Conservation (phyloP, 257 asterid genomes). For the Echites panduratus region DNA sequence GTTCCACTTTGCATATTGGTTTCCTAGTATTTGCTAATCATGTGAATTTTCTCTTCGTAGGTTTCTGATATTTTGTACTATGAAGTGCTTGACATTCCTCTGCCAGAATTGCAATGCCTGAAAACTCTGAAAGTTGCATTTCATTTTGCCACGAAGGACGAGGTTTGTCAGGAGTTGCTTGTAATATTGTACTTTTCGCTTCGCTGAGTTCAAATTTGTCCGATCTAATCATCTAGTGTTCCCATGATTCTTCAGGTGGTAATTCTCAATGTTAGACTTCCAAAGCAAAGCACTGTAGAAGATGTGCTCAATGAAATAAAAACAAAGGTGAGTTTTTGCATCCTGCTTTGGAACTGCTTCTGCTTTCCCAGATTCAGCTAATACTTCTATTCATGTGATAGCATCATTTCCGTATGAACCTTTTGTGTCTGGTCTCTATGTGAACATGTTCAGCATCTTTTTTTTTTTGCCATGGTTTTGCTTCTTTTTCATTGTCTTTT, state of each 20-base stretch:
- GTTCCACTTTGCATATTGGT: not conserved
- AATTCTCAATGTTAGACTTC: conserved; percentile 80
- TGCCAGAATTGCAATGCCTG: conserved; percentile 92
- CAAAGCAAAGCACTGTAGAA: conserved; percentile 89
- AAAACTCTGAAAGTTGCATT: conserved; percentile 93
- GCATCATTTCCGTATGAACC: not conserved
- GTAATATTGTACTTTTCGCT: not conserved
- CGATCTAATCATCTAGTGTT: conserved; percentile 6
- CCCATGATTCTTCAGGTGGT: conserved; percentile 47
- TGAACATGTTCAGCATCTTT: not conserved
- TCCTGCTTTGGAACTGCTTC: not conserved
- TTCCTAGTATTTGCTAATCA: not conserved
- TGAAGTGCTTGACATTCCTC: conserved; percentile 96
- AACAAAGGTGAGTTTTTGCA: conserved; percentile 55
- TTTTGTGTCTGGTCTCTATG: not conserved
- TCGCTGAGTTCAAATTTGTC: not conserved
- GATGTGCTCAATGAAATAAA: conserved; percentile 96
- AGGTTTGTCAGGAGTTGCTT: conserved; percentile 42
- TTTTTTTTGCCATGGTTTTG: not conserved
- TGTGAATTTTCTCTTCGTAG: conserved; percentile 33
- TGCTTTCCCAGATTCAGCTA: not conserved
- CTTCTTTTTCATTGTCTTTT: not conserved
- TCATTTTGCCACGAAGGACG: conserved; percentile 91
- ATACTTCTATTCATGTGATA: not conserved
- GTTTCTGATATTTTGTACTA: conserved; percentile 88